Evolutionary conservation across 2,329 filamentous ascomycete species (phyloP).

Genomic region (Ceratocystis smalleyi): DNA sequence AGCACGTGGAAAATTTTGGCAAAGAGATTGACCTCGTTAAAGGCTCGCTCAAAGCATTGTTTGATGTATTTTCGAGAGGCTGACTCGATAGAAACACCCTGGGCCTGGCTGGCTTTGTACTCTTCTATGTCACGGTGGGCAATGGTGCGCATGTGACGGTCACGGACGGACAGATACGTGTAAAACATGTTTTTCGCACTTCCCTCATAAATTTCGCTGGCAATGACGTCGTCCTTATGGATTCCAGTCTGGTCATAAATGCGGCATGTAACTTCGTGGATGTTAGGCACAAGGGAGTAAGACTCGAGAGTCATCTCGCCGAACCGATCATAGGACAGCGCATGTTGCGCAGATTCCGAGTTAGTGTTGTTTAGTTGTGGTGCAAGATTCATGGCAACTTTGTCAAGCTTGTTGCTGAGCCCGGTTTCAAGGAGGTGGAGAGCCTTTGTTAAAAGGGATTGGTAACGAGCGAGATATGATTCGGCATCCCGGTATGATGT

Average conservation of each 20-base stretch:
- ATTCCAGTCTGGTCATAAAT: constrained; percentile 39
- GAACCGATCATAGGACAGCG: constrained; percentile 44
- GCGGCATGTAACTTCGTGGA: constrained; percentile 35
- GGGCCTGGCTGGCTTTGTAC: constrained; percentile 36
- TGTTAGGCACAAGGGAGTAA: constrained; percentile 40
- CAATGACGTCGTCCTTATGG: constrained; percentile 28
- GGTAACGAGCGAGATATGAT: constrained; percentile 75
- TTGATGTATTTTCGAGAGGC: constrained; percentile 43
- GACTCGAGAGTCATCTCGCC: constrained; percentile 43
- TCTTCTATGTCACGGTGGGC: constrained; percentile 38
- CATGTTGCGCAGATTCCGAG: constrained; percentile 43
- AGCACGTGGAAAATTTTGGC: constrained; percentile 41
- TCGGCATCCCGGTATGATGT: constrained; percentile 74
- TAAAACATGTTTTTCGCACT: constrained; percentile 40
- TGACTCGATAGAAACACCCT: constrained; percentile 35
- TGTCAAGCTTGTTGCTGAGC: constrained; percentile 37
- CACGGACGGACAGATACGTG: constrained; percentile 37
- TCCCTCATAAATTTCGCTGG: constrained; percentile 37
- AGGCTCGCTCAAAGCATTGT: constrained; percentile 43
- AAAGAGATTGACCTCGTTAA: constrained; percentile 39
- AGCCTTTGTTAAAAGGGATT: constrained; percentile 56
- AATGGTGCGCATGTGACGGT: constrained; percentile 37
- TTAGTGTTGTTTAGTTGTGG: constrained; percentile 39
- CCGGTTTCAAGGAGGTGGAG: constrained; percentile 46
- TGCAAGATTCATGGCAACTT: constrained; percentile 38